Base-by-base conservation (phyloP, 305 asterid species). In the Solanum chacoense region DNA sequence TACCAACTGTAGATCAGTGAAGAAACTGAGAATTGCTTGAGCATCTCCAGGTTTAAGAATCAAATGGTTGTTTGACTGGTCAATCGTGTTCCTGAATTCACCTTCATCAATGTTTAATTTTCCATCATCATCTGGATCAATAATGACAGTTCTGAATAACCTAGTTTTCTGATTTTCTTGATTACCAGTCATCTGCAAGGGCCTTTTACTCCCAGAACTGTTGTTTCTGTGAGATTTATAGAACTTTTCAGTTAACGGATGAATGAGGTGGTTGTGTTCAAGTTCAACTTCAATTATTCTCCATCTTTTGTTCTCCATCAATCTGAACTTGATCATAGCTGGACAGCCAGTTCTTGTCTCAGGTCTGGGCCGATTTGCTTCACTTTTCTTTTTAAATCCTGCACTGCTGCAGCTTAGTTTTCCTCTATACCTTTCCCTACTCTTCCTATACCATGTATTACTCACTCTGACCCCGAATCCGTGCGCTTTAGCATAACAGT, bases 261-360 rank as follows among this genome's bases (percentile, higher is more conserved):
- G 90, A 55, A 92, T 90, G 87, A 94, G 90, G 88, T 94, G 96
- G 88, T 93, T 94, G 89, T 94, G 96, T 72, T 94, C 96, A 37
- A 94, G 94, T 87, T 93, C 96, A 34, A 89, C 90, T 90, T 93
- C 96, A 88, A 93, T 91, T 88, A 94, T 89, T 90, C 94, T 92
- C 96, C 95, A 94, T 63, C 95, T 88, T 69, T 90, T 91, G 72
- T 90, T 94, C 87, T 93, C 95, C 92, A 92, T 91, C 90, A 93
- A 77, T 89, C 95, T 92, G 89, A 93, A 93, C 88, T 93, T 94
- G 59, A 94, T 89, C 96, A 94, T 94, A 40, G 95, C 96, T 16
- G 94, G 95, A 90, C 96, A 93, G 34, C 95, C 96, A 8, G 95
- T 94, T 88, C 96, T 94, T 59, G 95, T 94, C 93, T 94, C 93